These are phyloP conservation scores for Trifolium subterraneum DNA, from an alignment of 306 rosid genomes.

Conservation along the genomic window DNA sequence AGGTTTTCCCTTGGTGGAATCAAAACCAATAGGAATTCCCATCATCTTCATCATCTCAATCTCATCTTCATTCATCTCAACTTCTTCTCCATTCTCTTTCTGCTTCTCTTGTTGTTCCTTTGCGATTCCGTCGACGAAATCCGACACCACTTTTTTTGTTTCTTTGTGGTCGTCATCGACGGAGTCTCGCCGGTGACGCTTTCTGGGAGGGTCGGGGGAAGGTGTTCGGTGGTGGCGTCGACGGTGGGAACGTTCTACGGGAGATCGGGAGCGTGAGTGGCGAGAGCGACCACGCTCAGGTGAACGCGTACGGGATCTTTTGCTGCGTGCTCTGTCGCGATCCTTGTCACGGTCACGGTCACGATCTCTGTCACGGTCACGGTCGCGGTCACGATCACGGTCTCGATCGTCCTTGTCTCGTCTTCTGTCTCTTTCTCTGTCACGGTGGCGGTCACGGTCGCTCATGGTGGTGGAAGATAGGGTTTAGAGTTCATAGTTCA, in stretches of 20 bases:
- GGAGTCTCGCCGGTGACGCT: constrained; percentile 74
- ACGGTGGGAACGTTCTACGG: constrained; percentile 63
- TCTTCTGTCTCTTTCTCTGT: constrained; percentile 60
- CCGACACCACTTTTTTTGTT: constrained; percentile 72
- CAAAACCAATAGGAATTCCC: constrained; percentile 88
- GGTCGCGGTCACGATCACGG: constrained; percentile 35
- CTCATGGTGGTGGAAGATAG: constrained; percentile 45
- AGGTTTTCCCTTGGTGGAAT: constrained; percentile 90
- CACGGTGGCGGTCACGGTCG: constrained; percentile 55
- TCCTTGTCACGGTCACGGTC: constrained; percentile 60
- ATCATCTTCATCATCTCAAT: constrained; percentile 94
- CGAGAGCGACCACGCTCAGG: constrained; percentile 76
- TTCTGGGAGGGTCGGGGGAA: constrained; percentile 68
- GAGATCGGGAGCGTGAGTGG: constrained; percentile 79
- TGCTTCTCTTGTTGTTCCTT: constrained; percentile 73
- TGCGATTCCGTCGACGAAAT: constrained; percentile 77
- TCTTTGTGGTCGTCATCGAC: constrained; percentile 65
- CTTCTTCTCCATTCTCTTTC: constrained; percentile 50
- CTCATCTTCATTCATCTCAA: constrained; percentile 68
- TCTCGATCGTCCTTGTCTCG: constrained; percentile 60
- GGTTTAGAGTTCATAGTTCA: constrained; percentile 23
- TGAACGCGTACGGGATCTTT: constrained; percentile 78
- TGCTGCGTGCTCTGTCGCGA: constrained; percentile 65
- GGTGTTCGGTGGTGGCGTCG: constrained; percentile 81
- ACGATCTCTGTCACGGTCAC: not conserved